Conservation (phyloP, 345 rosid species). For the Pugionium dolabratum region DNA sequence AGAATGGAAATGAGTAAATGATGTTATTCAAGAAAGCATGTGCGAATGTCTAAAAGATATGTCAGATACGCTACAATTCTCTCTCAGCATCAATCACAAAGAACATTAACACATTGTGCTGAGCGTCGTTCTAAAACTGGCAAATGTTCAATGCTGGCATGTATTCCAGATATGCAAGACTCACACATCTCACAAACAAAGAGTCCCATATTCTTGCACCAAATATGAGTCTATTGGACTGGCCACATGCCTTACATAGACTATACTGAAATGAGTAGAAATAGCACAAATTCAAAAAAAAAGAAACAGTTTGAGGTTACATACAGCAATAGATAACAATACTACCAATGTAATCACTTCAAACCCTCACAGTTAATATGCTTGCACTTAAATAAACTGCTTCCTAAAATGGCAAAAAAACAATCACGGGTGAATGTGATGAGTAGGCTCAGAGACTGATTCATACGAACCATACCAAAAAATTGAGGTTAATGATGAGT, state of each 20-base stretch:
- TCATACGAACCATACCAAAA: neutral
- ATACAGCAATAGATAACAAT: slow-evolving; percentile 1
- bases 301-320: neutral
- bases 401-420: slow-evolving; percentile 2
- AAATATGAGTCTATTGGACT: neutral
- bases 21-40: neutral
- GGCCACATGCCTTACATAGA: neutral
- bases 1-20: neutral
- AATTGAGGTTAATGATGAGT: slow-evolving; percentile 4
- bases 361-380: neutral
- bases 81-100: slow-evolving; percentile 19
- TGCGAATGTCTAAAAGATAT: neutral
- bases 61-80: neutral
- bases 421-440: neutral
- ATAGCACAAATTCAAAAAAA: neutral
- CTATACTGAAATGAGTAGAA: slow-evolving; percentile 14
- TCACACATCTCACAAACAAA: slow-evolving; percentile 12
- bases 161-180: neutral
- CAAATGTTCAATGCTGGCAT: neutral
- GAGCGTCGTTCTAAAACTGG: neutral
- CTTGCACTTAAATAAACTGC: neutral
- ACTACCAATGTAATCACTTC: neutral
- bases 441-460: neutral
- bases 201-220: neutral
- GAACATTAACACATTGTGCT: neutral